Evolutionary conservation across 164 flowering plant genomes (phyloP), one percentile per base, ranked within the genome.

Genomic region (Vitis cinerea): DNA sequence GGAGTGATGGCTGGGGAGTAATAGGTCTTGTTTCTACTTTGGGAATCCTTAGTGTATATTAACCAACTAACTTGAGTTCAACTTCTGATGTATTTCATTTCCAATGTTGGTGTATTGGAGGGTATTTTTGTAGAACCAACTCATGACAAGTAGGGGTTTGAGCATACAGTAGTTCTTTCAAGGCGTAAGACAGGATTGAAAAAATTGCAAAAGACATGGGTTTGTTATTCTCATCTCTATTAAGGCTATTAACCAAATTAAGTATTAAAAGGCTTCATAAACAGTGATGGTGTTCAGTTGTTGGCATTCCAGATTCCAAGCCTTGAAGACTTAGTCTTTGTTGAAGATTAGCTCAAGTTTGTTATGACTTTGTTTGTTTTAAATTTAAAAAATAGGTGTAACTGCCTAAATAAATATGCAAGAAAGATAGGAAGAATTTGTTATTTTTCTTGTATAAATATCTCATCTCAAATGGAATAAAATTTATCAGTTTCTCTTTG

Each of bases 61-160:
- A 47, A 27, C 19, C 19, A 19, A 19, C 53, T 62, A 65, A 47
- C 70, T 52, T 51, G 48, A 51, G 23, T 37, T 76, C 19, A 37
- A 14, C 31, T 51, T 65, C 52, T 63, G 23, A 67, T 65, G 62
- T n/a, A 27, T 5, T 65, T 59, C 17, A 23, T 65, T 62, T 61
- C 29, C 31, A 61, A 8, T 61, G 8, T 71, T 93, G 99, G 99
- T 80, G 93, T 91, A 1, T 76, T 96, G 83, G 99, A 96, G 79
- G 97, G 98, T 50, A 90, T 93, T 77, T 95, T 95, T 84, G 92
- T 93, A 54, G 98, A 95, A 74, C 99, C 99, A 65, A 98, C 99
- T 69, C 99, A 96, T 82, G 98, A 96, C 77, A 96, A 93, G 73
- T 98, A 96, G 70, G 97, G 97, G 1, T 96, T 96, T 89, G 99